Evolutionary conservation across 2,329 filamentous ascomycete species (phyloP), one percentile per base, ranked within the genome.

Genomic region (Aureobasidium sp.): DNA sequence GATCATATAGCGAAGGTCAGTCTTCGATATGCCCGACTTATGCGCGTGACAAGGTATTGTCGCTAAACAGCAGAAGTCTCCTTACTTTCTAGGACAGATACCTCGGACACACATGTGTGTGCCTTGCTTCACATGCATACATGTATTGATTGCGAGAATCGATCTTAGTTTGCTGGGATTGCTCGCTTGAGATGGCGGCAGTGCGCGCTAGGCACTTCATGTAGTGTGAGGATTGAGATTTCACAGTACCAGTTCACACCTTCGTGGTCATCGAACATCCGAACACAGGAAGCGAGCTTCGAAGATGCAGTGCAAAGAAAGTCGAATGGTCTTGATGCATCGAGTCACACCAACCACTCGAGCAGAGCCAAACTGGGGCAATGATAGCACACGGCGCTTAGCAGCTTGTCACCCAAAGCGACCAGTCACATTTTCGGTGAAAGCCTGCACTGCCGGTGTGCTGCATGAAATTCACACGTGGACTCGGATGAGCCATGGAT

Each of bases 401-500:
- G 9, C 15, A 43, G 24, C 51, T 26, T 32, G 27, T 36, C 36
- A 12, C 34, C 26, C 24, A 34, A 60, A 43, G 17, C 46, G 36
- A 60, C 26, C 32, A 50, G 36, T 60, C 57, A 60, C 57, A 60
- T 48, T 39, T 20, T 10, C 36, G 41, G 55, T 47, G 26, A 27
- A 27, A n/a, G 43, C 24, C 12, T 59, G 55, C 52, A 47, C 36
- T 47, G 41, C 43, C 41, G 37, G 34, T 27, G 29, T 36, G 44
- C 36, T 60, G 57, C 57, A 60, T 60, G 57, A 24, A 41, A 60
- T 60, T 47, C 20, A 15, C 57, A 51, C 57, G 57, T 60, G 57
- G 57, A 6, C 32, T 48, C 29, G 39, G 41, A 36, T 10, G 53
- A 57, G 32, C 55, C 43, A 59, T 48, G 44, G 57, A 60, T 60